Evolutionary conservation across 768 basidiomycete genomes (phyloP), one percentile per base, ranked within the genome.

Genomic region (Gloeophyllum trabeum): DNA sequence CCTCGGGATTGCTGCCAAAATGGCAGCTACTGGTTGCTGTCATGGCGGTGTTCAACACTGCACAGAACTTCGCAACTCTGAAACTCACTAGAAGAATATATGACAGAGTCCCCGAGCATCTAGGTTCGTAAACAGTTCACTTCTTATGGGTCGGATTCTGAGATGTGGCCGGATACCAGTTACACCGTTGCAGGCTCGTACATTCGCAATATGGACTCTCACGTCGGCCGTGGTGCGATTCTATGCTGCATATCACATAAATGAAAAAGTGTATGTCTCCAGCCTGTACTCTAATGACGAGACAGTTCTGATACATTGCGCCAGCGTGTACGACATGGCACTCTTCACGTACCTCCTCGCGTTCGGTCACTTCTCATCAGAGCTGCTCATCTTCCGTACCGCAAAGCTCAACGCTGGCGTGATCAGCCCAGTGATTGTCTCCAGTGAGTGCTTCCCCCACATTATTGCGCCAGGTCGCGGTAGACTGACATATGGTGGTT

Each of bases 131-230:
- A 4, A 37, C 20, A 18, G 24, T 24, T 48, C 25, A 16, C 6
- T 18, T 24, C 43, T 37, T 32, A 5, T 30, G 13, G 14, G 22
- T 30, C n/a, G 36, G 7, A 12, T 24, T 34, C 35, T 14, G 42
- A 22, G 37, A n/a, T 41, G 42, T 16, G 19, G 38, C 40, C 22
- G 38, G 28, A 24, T 18, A 42, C 19, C 61, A 94, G 94, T 99
- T 7, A 92, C 89, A 5, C 61, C 70, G 14, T 70, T 98, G 16
- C 88, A 93, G 49, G 84, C 88, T 26, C 75, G 94, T 36, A 87
- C 91, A 4, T 96, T 96, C 56, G 93, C 75, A 1, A 71, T 77
- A 1, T 99, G 94, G 94, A 97, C 93, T 0, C 59, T 94, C 40
- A 81, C 84, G 4, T 77, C 89, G 5, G 88, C 86, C 19, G 64